Base-by-base conservation (phyloP, 768 basidiomycete genomes). In the Tephrocybe rancida region DNA sequence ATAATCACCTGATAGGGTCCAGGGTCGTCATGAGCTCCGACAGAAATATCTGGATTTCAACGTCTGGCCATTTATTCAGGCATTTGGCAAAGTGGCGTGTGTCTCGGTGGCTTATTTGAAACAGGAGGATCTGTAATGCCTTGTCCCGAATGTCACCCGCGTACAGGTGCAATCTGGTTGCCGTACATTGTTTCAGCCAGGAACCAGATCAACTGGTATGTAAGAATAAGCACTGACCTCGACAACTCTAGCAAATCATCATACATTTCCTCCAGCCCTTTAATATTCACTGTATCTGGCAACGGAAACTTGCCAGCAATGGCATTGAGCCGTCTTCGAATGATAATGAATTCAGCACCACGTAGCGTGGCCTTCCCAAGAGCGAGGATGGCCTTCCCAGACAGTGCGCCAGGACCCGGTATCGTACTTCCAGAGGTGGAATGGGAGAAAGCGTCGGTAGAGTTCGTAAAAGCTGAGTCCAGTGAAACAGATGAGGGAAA, bases 241-340 rank as follows among this genome's bases (percentile, higher is more conserved):
- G 63, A 62, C 29, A 69, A 49, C 37, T 69, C 67, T 24, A 69
- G 35, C n/a, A 69, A 41, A 50, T 67, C 67, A 37, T 64, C 61
- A 18, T 67, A 65, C 46, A 69, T 54, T 30, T 50, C 35, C 24
- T 59, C 58, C 38, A 64, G 52, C 32, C 48, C 52, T 29, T 52
- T 55, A 2, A 58, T 50, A 24, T 35, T 43, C 5, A 50, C n/a
- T 2, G 58, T 52, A 34, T 62, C 27, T 18, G 25, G 11, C 1
- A 47, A 10, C 3, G 53, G 48, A 42, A 49, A 55, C 14, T 35
- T 44, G n/a, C 56, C 44, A 16, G 45, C 55, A 32, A 65, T 61
- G 24, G 49, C 44, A 8, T 35, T 26, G 47, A 68, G 49, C 9
- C 62, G 48, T 42, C 57, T 49, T 21, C 41, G 46, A 39, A 68